These are phyloP conservation scores for Wickerhamomyces hampshirensis DNA, from an alignment of 805 yeast genomes.

Conservation along the genomic window DNA sequence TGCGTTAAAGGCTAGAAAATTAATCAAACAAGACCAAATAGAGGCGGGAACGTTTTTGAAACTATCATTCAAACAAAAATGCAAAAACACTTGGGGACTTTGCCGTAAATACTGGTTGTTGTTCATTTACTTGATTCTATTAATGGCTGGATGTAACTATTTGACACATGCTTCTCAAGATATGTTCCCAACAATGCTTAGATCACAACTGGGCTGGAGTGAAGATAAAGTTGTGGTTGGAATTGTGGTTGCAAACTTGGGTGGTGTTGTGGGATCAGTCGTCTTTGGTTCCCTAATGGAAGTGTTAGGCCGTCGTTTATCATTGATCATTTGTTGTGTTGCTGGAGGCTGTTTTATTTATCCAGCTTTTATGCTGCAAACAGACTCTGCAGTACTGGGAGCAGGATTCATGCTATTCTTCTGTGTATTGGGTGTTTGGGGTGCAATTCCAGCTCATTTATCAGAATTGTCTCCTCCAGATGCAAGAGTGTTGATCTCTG, in stretches of 20 bases:
- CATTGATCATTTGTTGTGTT: conserved; percentile 46
- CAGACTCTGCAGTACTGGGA: conserved; percentile 39
- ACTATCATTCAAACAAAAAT: conserved; percentile 21
- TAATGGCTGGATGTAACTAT: conserved; percentile 69
- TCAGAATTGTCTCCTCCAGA: conserved; percentile 65
- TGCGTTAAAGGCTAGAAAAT: conserved; percentile 26
- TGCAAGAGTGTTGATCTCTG: conserved; percentile 57
- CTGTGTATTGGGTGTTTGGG: conserved; percentile 71
- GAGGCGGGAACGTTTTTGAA: conserved; percentile 25
- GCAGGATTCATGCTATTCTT: conserved; percentile 65
- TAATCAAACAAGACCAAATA: conserved; percentile 25
- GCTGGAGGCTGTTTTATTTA: conserved; percentile 58
- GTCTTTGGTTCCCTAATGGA: conserved; percentile 52
- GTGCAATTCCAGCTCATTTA: conserved; percentile 61
- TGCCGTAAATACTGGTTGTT: conserved; percentile 56
- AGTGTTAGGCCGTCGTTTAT: conserved; percentile 58
- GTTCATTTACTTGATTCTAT: conserved; percentile 49
- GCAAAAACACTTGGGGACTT: conserved; percentile 29
- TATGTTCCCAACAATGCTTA: conserved; percentile 60
- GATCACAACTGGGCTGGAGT: conserved; percentile 45
- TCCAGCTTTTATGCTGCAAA: conserved; percentile 47
- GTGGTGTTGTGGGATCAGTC: conserved; percentile 63
- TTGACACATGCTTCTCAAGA: conserved; percentile 75
- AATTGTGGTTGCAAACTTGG: conserved; percentile 58
- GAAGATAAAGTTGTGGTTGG: conserved; percentile 51